phyloP scores from a whole-genome alignment of 441 rosid genomes.

The Theobroma grandiflorum region DNA sequence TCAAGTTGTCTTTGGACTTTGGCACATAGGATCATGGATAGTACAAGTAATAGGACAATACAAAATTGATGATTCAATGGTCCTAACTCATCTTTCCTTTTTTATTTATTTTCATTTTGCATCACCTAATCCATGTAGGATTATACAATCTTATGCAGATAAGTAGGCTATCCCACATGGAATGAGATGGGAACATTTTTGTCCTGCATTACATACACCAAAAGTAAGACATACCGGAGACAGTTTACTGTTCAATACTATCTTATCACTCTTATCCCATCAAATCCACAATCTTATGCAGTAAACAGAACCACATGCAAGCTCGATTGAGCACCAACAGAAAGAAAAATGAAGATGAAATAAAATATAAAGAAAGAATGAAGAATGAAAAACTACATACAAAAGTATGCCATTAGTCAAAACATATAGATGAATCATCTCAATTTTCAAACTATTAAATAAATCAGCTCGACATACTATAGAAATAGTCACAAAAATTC shows the following conservation, averaged over 20 bases:
- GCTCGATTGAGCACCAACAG: not conserved
- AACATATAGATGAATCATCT: not conserved
- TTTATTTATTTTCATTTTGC: not conserved
- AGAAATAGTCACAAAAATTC: not conserved
- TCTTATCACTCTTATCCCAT: not conserved
- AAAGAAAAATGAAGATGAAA: not conserved
- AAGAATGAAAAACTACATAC: not conserved
- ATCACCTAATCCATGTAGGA: constrained; percentile 1
- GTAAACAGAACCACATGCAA: constrained; percentile 3
- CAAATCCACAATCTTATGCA: not conserved
- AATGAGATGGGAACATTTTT: not conserved
- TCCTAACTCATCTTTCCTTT: not conserved
- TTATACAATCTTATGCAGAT: not conserved
- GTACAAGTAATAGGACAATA: not conserved
- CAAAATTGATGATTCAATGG: not conserved
- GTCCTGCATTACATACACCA: not conserved
- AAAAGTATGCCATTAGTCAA: not conserved
- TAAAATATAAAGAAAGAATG: not conserved
- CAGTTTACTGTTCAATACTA: not conserved
- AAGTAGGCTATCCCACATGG: constrained; percentile 6
- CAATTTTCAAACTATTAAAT: not conserved
- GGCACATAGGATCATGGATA: not conserved
- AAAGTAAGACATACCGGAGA: not conserved
- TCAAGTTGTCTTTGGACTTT: not conserved
- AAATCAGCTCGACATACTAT: not conserved